Evolutionary conservation across 768 basidiomycete species (phyloP), one percentile per base, ranked within the genome.

Genomic region (Kwoniella sp.): DNA sequence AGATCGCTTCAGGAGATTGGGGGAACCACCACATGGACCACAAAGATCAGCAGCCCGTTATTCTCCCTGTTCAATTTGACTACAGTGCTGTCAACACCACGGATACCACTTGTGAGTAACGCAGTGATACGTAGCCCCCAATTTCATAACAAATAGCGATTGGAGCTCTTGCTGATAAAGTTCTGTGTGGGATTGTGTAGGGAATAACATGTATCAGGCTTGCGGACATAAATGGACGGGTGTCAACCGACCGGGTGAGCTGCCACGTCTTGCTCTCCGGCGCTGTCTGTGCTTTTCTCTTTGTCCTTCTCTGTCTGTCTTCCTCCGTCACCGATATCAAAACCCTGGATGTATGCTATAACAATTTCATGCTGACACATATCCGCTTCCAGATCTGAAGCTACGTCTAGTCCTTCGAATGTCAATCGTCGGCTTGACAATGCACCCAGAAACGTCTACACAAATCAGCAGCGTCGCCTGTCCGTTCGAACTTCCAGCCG

Each of bases 11-110:
- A 0, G 93, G 93, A 9, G 83, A 86, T 68, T 82, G 86, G 63
- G 85, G 85, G 9, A 78, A 82, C 40, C 77, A 82, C 36, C 80
- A 83, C 58, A 86, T 85, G 2, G 80, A 93, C 10, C 86, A 88
- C 5, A 88, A 90, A 12, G 88, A 88, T 72, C 56, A 80, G 22
- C 84, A 87, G n/a, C 77, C 85, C 33, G 81, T 96, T 26, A 77
- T 84, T 30, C 67, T 97, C 10, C 92, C 92, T 0, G 81, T 97
- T 55, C 89, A 89, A 70, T 94, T 95, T 80, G 86, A 88, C 0
- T 96, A 95, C 77, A 68, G 86, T 13, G 91, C 88, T 0, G 82
- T 85, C 12, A 96, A 97, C 74, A 83, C 85, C 49, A 85, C 88
- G 4, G 93, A 97, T 80, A 82, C 84, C 36, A 95, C 93, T 22